Base-by-base conservation (phyloP, 2,329 filamentous ascomycete species). In the Nectriaceae sp. region DNA sequence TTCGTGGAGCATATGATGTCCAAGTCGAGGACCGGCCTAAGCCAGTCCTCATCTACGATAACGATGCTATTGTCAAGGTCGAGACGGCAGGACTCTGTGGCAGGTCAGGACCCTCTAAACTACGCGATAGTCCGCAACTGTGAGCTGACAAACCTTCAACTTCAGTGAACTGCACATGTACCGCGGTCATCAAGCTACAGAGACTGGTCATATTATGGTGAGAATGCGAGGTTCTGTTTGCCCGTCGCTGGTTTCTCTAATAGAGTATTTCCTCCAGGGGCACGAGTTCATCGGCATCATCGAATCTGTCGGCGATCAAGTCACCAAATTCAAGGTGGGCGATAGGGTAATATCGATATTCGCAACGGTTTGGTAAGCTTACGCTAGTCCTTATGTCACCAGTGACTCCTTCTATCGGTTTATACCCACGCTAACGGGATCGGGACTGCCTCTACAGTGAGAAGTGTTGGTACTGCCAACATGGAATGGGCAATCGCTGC, bases 81-180 rank as follows among this genome's bases (percentile, higher is more conserved):
- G 46, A 16, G 1, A 35, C 24, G 11, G 41, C 49, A 5, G 46
- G 31, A 15, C 35, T 52, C 16, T 52, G 49, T 15, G 49, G 49
- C 26, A 31, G 26, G 26, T 31, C 10, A 10, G 26, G n/a, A n/a
- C n/a, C n/a, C n/a, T n/a, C n/a, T n/a, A n/a, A n/a, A n/a, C n/a
- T n/a, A n/a, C n/a, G n/a, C n/a, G n/a, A n/a, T n/a, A n/a, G n/a
- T n/a, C n/a, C n/a, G n/a, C n/a, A n/a, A n/a, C n/a, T n/a, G n/a
- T n/a, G n/a, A n/a, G n/a, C n/a, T n/a, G n/a, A n/a, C n/a, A n/a
- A n/a, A n/a, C n/a, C n/a, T n/a, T n/a, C n/a, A n/a, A n/a, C n/a
- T n/a, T 10, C 3, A 45, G 41, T 15, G 52, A 54, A 35, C 21
- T 54, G 18, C 49, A 52, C 15, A 46, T 36, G 19, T 54, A 52